Evolutionary conservation across 1,139 yeast species (phyloP), one percentile per base, ranked within the genome.

Genomic region (Yamadazyma sp.): DNA sequence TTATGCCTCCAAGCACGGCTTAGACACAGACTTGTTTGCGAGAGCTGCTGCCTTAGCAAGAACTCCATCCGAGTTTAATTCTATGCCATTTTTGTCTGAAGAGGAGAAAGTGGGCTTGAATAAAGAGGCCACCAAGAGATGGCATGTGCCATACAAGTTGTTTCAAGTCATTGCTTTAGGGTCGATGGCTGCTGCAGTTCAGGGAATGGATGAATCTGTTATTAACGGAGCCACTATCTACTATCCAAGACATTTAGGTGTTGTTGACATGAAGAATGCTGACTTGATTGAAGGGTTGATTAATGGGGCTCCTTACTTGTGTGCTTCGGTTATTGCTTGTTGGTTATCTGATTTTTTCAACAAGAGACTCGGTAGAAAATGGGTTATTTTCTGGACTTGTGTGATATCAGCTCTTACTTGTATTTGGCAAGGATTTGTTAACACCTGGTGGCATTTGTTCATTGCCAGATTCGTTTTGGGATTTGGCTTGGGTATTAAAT

Each of bases 201-300:
- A 87, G 60, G 96, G 96, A 53, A 86, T 87, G 88, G 96, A 88
- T 59, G 95, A 88, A 59, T 75, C 94, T 3, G 95, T 86, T 15
- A 77, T 85, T 42, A 86, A 86, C 53, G 96, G 96, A 48, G 96
- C 96, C 7, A 78, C 83, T 41, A 62, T 86, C 32, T 83, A 79
- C 55, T 86, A 81, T 59, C 86, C 90, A 4, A 51, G 52, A 1
- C 60, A 59, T 3, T 71, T 85, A 57, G 83, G 81, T 1, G 72
- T 83, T 35, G 64, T 57, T 12, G 44, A 37, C 25, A 65, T 73
- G 54, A 64, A 69, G 24, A 68, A 82, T 52, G 73, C 79, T 32
- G 79, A 79, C 42, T 82, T 90, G 82, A 59, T 86, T 20, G 76
- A 78, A 47, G 96, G 96, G 30, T 70, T 87, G 42, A 77, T 86